Percentiles rank a stretch among this genome's conserved stretches.
phyloP scores from a whole-genome alignment of 352 stramenopile species.

The Blastocystis sp. region DNA sequence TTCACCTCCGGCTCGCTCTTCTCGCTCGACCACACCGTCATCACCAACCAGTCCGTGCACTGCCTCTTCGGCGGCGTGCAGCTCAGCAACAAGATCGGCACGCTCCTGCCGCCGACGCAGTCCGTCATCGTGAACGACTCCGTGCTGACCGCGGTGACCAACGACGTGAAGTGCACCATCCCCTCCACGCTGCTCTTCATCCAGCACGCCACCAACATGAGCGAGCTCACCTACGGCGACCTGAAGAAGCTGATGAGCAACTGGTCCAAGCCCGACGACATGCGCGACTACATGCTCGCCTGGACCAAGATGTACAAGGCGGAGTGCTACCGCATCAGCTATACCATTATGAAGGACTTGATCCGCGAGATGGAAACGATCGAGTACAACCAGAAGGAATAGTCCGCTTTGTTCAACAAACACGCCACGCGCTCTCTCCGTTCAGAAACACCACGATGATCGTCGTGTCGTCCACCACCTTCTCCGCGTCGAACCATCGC shows the following conservation, averaged over 20 bases:
- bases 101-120: slow-evolving; percentile 29
- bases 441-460: slow-evolving; percentile 91
- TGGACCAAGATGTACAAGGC: slow-evolving; percentile 66
- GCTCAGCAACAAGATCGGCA: slow-evolving; percentile 25
- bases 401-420: slow-evolving; percentile 13
- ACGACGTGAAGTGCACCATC: slow-evolving; percentile 36
- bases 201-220: slow-evolving; percentile 57
- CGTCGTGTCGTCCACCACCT: slow-evolving; percentile 97
- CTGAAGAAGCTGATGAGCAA: slow-evolving; percentile 46
- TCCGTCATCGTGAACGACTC: slow-evolving; percentile 55
- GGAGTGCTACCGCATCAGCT: slow-evolving; percentile 55
- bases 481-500: slow-evolving; percentile 96
- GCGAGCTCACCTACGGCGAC: slow-evolving; percentile 39
- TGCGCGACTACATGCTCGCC: slow-evolving; percentile 32
- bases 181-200: slow-evolving; percentile 56
- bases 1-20: slow-evolving; percentile 41
- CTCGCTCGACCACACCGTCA: slow-evolving; percentile 54
- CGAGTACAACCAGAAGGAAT: slow-evolving; percentile 62
- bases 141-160: slow-evolving; percentile 6
- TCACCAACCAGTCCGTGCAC: slow-evolving; percentile 41
- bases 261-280: slow-evolving; percentile 36
- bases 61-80: slow-evolving; percentile 56
- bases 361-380: slow-evolving; percentile 60
- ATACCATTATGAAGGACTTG: slow-evolving; percentile 69
- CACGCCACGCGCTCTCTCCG: not conserved